Conservation (phyloP, 2,329 filamentous ascomycete genomes). For the Ophidiomyces ophidiicola region DNA sequence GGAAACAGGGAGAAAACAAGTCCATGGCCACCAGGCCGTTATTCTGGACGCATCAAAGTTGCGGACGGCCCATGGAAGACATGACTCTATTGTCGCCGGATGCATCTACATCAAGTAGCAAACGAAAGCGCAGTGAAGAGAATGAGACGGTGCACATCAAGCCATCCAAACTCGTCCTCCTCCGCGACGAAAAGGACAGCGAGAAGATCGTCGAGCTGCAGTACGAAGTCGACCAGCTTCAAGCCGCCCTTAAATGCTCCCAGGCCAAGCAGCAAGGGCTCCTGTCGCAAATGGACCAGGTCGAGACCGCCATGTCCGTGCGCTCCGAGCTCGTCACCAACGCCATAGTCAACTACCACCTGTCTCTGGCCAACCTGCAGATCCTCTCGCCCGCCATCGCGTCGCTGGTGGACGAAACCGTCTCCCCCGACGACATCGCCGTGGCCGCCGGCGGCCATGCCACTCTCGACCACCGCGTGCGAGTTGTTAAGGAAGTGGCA, state of each 20-base stretch:
- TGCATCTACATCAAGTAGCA: background rate
- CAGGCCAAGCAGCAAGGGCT: constrained; percentile 11
- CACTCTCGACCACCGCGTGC: constrained; percentile 12
- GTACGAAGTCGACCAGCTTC: constrained; percentile 10
- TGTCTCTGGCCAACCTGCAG: constrained; percentile 11
- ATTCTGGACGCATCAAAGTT: constrained; percentile 10
- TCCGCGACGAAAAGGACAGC: constrained; percentile 9
- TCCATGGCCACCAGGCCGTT: constrained; percentile 1
- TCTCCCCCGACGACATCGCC: constrained; percentile 11
- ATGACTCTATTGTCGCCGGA: constrained; percentile 1
- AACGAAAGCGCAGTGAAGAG: constrained; percentile 5
- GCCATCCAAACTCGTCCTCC: constrained; percentile 10
- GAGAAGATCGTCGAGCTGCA: constrained; percentile 12
- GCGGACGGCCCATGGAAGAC: constrained; percentile 11
- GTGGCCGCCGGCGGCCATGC: constrained; percentile 12
- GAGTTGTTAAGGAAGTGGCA: constrained; percentile 12
- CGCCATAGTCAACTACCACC: constrained; percentile 13
- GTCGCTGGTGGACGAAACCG: constrained; percentile 11
- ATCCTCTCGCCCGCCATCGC: constrained; percentile 11
- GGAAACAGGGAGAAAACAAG: constrained; percentile 9
- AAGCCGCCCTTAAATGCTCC: constrained; percentile 11
- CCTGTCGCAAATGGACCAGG: constrained; percentile 11
- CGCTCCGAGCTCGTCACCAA: constrained; percentile 12
- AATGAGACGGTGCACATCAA: background rate
- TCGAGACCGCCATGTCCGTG: constrained; percentile 12